Evolutionary conservation across 805 yeast species (phyloP), one percentile per base, ranked within the genome.

Genomic region (Isabelozyma heimii): DNA sequence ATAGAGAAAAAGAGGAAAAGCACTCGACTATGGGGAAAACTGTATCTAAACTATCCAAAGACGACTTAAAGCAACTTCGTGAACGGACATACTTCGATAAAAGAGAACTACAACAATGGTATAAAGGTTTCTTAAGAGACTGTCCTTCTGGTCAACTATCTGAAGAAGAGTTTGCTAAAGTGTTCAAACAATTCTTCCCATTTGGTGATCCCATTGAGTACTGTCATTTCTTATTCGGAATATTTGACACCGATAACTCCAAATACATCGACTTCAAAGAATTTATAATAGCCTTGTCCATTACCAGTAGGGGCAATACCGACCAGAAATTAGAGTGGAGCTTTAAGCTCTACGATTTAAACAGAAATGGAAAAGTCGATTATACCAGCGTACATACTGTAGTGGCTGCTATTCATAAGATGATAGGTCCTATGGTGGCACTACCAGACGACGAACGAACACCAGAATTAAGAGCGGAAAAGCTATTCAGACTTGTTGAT

Each of bases 101-200:
- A 47, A 79, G 97, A 54, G 99, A 94, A 64, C 79, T 94, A 41
- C 98, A 94, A 67, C 99, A 92, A 63, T 94, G 99, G 99, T 92
- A 92, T 64, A 92, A 92, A 64, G 98, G 98, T 2, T 94, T 94
- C 59, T 74, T 87, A 40, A 79, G 97, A 62, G 99, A 94, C 66
- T 92, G 97, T 65, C 97, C 97, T 1, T 77, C 83, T 33, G 98
- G 98, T 0, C 91, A 86, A 63, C 75, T 94, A 26, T 82, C 91
- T 2, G 87, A 85, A 60, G 89, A 86, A 43, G 98, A 94, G 62
- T 90, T 94, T 66, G 83, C 87, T 56, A 89, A 89, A 66, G 91
- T 94, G 15, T 95, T 91, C 72, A 89, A 89, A 65, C 98, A 94
- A 62, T 94, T 92, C 67, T 94, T 94, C 76, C 99, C 99, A 15